Conservation (phyloP, 1,139 yeast genomes). For the Pichia sp. region DNA sequence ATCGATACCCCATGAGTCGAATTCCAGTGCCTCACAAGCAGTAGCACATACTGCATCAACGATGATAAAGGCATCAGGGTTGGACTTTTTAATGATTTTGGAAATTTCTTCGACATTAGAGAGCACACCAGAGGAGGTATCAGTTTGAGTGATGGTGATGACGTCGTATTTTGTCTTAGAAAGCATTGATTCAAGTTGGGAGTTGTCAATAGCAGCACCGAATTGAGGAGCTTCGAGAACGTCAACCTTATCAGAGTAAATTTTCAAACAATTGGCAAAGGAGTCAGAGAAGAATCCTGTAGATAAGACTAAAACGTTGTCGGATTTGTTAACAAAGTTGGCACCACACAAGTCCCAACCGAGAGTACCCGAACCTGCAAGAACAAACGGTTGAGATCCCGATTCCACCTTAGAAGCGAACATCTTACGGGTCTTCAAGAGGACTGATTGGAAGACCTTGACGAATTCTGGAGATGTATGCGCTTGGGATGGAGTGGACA, state of each 20-base stretch:
- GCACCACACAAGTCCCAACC: slow-evolving; percentile 93
- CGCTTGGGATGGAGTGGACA: slow-evolving; percentile 80
- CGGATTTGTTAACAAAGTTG: slow-evolving; percentile 59
- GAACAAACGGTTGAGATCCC: slow-evolving; percentile 66
- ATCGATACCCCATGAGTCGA: slow-evolving; percentile 88
- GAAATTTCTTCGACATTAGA: slow-evolving; percentile 64
- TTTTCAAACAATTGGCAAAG: slow-evolving; percentile 70
- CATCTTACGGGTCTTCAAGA: slow-evolving; percentile 61
- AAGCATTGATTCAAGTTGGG: slow-evolving; percentile 36
- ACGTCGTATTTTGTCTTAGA: slow-evolving; percentile 40
- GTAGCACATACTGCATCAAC: slow-evolving; percentile 96
- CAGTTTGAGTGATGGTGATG: slow-evolving; percentile 89
- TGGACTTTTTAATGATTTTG: slow-evolving; percentile 47
- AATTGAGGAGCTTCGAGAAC: slow-evolving; percentile 55
- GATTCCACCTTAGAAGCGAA: slow-evolving; percentile 59
- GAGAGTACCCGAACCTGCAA: slow-evolving; percentile 89
- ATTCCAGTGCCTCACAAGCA: slow-evolving; percentile 79
- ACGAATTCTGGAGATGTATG: slow-evolving; percentile 90
- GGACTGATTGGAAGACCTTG: slow-evolving; percentile 60
- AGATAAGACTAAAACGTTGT: slow-evolving; percentile 69
- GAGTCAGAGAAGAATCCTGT: slow-evolving; percentile 93
- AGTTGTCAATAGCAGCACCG: slow-evolving; percentile 65
- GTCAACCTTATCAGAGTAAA: slow-evolving; percentile 65
- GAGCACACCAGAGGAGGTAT: slow-evolving; percentile 90
- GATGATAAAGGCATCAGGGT: slow-evolving; percentile 76